A percentile compares a stretch with the other conserved stretches of the same genome.
phyloP scores from a whole-genome alignment of 2,329 filamentous ascomycete species.

The Seiridium unicorne region DNA sequence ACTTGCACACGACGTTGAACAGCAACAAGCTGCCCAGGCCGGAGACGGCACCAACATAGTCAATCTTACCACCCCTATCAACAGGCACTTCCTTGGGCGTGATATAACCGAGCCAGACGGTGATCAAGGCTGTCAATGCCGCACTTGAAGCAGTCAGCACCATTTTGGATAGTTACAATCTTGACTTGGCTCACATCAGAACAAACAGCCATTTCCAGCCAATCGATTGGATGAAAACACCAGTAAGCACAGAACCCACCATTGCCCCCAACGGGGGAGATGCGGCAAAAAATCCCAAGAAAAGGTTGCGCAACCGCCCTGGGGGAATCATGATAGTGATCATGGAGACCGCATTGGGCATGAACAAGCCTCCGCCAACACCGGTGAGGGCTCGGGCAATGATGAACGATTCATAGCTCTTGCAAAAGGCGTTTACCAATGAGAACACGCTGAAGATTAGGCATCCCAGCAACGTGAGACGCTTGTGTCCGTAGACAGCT shows the following conservation, averaged over 20 bases:
- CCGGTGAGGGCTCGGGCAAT: conserved; percentile 35
- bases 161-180: not conserved
- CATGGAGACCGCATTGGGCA: conserved; percentile 52
- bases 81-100: conserved; percentile 26
- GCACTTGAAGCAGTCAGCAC: not conserved
- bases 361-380: conserved; percentile 48
- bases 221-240: conserved; percentile 32
- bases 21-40: conserved; percentile 39
- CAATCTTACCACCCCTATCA: conserved; percentile 34
- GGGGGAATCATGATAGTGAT: conserved; percentile 46
- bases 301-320: conserved; percentile 41
- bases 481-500: conserved; percentile 51
- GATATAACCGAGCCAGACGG: conserved; percentile 10
- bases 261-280: conserved; percentile 44
- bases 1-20: conserved; percentile 54
- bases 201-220: conserved; percentile 41
- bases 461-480: conserved; percentile 42
- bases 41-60: conserved; percentile 37
- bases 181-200: conserved; percentile 26
- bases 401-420: conserved; percentile 38
- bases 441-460: conserved; percentile 40
- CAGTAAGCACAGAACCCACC: conserved; percentile 35
- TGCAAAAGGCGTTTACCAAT: conserved; percentile 41
- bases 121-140: not conserved
- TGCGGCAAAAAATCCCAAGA: conserved; percentile 45